Conservation (phyloP, 129 eudicot species). For the Artemisia tridentata region DNA sequence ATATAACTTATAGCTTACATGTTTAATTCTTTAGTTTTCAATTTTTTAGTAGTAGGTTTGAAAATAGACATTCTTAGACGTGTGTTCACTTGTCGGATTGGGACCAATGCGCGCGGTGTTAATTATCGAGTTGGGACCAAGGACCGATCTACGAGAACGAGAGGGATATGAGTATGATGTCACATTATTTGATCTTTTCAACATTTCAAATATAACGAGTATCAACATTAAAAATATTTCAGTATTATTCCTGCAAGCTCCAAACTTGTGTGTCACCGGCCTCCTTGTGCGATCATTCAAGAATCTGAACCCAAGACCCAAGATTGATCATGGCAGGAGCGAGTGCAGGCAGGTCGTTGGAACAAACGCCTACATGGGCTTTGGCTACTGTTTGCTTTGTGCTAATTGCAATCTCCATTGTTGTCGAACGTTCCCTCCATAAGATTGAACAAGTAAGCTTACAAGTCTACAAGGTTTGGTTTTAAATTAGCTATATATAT, state of each 20-base stretch:
- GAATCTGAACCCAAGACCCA: not conserved
- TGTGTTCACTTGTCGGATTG: not conserved
- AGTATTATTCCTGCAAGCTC: not conserved
- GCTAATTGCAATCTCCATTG: constrained; percentile 48
- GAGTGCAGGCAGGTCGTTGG: constrained; percentile 59
- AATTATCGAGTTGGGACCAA: no score
- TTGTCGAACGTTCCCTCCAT: constrained; percentile 48
- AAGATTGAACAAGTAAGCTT: constrained; percentile 46
- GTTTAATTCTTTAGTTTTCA: no score
- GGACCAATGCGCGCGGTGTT: no score
- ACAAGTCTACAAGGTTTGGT: not conserved
- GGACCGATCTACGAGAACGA: not conserved
- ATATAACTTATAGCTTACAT: no score
- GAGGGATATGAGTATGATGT: not conserved
- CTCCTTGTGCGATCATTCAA: not conserved
- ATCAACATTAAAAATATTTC: not conserved
- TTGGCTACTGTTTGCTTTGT: constrained; percentile 55
- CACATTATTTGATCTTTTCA: not conserved
- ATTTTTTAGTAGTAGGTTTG: not conserved
- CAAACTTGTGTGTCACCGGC: no score
- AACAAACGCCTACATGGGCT: constrained; percentile 79
- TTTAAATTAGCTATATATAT: no score
- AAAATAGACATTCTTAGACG: not conserved
- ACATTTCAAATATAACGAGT: not conserved
- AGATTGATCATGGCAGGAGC: constrained; percentile 43